Percentiles rank a stretch among this genome's conserved stretches.
Evolutionary conservation across 345 rosid genomes (phyloP).

Genomic region (Diplotaxis tenuifolia): DNA sequence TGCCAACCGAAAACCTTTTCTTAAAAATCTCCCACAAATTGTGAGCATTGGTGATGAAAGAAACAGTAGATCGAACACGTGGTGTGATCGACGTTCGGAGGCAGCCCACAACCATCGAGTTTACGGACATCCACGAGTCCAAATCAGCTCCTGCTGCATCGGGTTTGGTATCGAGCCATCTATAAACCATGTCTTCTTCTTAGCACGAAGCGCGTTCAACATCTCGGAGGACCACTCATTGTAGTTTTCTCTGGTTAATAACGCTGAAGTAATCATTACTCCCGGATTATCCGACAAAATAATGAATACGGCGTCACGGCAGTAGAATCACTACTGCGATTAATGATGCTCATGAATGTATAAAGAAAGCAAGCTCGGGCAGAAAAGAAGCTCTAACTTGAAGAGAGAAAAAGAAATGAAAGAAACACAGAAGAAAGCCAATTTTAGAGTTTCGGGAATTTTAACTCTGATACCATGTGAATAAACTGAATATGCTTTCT

Average conservation of each 20-base stretch:
- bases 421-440: too few species aligned
- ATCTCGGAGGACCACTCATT: background rate
- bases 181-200: background rate
- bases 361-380: too few species aligned
- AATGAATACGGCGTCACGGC: background rate
- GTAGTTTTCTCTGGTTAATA: background rate
- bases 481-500: too few species aligned
- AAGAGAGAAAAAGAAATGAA: too few species aligned
- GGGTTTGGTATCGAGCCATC: background rate
- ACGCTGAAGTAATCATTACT: background rate
- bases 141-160: background rate
- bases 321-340: background rate
- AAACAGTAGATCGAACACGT: background rate
- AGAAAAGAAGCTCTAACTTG: too few species aligned
- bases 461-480: too few species aligned
- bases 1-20: background rate
- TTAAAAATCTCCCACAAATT: background rate
- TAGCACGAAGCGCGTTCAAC: background rate
- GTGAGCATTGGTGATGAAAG: background rate
- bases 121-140: background rate
- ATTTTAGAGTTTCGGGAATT: too few species aligned
- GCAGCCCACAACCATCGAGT: background rate
- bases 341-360: too few species aligned
- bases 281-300: background rate
- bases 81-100: background rate